Percentiles rank a stretch among this genome's conserved stretches.
Conservation (phyloP, 1,284 basidiomycete genomes). For the Moniliophthora roreri region DNA sequence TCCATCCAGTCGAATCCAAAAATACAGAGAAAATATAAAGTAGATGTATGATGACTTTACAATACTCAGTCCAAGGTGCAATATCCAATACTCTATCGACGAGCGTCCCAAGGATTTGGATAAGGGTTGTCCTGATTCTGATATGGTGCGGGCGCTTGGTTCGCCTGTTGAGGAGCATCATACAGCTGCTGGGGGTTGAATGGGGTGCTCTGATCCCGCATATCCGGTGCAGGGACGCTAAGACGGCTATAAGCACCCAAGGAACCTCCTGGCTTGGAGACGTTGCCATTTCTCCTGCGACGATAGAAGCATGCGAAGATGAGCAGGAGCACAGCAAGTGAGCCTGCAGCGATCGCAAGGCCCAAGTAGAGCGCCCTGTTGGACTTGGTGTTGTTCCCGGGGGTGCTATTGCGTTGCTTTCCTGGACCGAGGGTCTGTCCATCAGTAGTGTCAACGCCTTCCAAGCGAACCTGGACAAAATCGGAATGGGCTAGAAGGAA, state of each 20-base stretch:
- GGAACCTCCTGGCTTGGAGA: neutral
- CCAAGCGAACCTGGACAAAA: constrained; percentile 51
- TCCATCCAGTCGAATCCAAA: too few relatives aligned
- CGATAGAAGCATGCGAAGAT: constrained; percentile 11
- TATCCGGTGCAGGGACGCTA: neutral
- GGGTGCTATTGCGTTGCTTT: constrained; percentile 1
- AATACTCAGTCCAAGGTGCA: too few relatives aligned
- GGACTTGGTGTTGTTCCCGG: constrained; percentile 6
- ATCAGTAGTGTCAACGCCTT: constrained; percentile 46
- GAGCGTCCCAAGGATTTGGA: constrained; percentile 2
- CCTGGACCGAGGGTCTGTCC: constrained; percentile 17
- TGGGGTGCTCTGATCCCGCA: neutral
- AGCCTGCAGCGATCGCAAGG: constrained; percentile 11
- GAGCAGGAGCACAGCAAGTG: constrained; percentile 12
- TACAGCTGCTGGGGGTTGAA: neutral
- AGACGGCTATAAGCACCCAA: neutral
- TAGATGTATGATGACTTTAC: too few relatives aligned
- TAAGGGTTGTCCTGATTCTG: neutral
- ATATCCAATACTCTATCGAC: too few relatives aligned
- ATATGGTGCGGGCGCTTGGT: too few relatives aligned
- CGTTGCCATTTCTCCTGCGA: constrained; percentile 3
- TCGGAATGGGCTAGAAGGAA: constrained; percentile 39
- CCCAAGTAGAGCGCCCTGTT: constrained; percentile 14
- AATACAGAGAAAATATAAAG: too few relatives aligned
- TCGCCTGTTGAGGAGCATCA: neutral